phyloP scores from a whole-genome alignment of 2,329 filamentous ascomycete species.

The Hypoxylon sp. region DNA sequence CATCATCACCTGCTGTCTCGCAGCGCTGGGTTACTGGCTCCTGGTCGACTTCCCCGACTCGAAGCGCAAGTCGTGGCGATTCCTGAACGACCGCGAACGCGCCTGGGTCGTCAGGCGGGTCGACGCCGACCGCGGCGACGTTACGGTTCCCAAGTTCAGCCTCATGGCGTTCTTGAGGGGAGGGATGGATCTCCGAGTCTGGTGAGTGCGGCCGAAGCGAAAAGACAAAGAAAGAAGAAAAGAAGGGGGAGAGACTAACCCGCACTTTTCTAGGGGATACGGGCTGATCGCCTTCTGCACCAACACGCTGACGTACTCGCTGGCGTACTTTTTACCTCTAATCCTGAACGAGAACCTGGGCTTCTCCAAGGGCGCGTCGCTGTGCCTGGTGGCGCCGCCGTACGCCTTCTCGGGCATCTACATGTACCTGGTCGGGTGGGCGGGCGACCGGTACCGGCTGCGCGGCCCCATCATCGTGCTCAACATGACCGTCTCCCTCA shows the following conservation, averaged over 20 bases:
- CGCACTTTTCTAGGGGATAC: conserved; percentile 64
- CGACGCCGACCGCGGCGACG: conserved; percentile 56
- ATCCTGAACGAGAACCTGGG: conserved; percentile 71
- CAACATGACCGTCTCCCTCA: conserved; percentile 71
- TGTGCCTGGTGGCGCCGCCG: conserved; percentile 76
- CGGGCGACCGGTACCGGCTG: conserved; percentile 71
- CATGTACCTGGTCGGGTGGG: conserved; percentile 67
- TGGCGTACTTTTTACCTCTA: conserved; percentile 81
- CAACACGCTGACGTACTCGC: conserved; percentile 76
- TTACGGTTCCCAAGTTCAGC: conserved; percentile 56
- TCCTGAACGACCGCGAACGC: conserved; percentile 52
- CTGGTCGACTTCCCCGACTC: conserved; percentile 60
- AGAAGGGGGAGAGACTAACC: conserved; percentile 48
- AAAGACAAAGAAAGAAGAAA: no score
- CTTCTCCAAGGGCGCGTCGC: conserved; percentile 68
- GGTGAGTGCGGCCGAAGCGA: conserved; percentile 42
- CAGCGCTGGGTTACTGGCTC: conserved; percentile 50
- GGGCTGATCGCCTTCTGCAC: conserved; percentile 68
- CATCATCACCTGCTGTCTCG: conserved; percentile 60
- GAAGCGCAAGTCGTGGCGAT: conserved; percentile 48
- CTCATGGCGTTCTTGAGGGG: conserved; percentile 48
- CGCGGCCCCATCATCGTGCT: conserved; percentile 71
- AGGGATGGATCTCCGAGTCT: conserved; percentile 54
- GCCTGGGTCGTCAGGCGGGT: conserved; percentile 51
- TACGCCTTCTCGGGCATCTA: conserved; percentile 70